These are phyloP conservation scores for Chaetomium fimeti DNA, from an alignment of 495 filamentous ascomycete genomes.

Conservation along the genomic window DNA sequence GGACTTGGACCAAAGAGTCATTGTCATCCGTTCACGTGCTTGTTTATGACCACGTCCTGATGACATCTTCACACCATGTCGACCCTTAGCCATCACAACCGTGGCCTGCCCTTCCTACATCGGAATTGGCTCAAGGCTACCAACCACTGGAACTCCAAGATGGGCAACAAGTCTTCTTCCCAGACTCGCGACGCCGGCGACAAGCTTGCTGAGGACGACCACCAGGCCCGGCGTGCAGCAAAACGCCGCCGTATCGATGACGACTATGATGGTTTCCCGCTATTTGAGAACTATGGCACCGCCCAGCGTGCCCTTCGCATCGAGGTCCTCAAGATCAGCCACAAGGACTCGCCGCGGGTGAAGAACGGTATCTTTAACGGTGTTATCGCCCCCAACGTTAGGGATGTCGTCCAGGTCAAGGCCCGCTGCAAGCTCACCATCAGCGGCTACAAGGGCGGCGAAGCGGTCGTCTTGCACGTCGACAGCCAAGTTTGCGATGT, in stretches of 20 bases:
- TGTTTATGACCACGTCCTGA: neutral
- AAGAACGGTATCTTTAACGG: constrained; percentile 45
- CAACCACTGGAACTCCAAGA: constrained; percentile 34
- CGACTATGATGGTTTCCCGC: constrained; percentile 36
- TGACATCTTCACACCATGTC: constrained; percentile 30
- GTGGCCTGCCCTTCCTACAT: constrained; percentile 39
- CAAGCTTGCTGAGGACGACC: constrained; percentile 34
- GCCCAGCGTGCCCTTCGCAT: constrained; percentile 44
- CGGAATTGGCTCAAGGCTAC: constrained; percentile 39
- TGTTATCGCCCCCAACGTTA: constrained; percentile 37
- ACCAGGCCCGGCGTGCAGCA: constrained; percentile 31
- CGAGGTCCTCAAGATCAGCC: constrained; percentile 48
- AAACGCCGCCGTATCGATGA: constrained; percentile 45
- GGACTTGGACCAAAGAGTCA: neutral
- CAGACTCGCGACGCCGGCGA: constrained; percentile 33
- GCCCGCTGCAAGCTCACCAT: constrained; percentile 49
- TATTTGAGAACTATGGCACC: constrained; percentile 32
- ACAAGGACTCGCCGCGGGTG: constrained; percentile 42
- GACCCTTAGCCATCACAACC: constrained; percentile 20
- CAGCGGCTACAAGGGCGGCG: constrained; percentile 30
- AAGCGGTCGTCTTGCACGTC: constrained; percentile 40
- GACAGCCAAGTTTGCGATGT: constrained; percentile 51
- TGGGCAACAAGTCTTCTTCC: constrained; percentile 46
- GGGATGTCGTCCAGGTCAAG: constrained; percentile 40
- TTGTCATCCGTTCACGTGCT: constrained; percentile 2